Evolutionary conservation across 352 stramenopile genomes (phyloP).

Genomic region (Pythium rhizo-oryzae): DNA sequence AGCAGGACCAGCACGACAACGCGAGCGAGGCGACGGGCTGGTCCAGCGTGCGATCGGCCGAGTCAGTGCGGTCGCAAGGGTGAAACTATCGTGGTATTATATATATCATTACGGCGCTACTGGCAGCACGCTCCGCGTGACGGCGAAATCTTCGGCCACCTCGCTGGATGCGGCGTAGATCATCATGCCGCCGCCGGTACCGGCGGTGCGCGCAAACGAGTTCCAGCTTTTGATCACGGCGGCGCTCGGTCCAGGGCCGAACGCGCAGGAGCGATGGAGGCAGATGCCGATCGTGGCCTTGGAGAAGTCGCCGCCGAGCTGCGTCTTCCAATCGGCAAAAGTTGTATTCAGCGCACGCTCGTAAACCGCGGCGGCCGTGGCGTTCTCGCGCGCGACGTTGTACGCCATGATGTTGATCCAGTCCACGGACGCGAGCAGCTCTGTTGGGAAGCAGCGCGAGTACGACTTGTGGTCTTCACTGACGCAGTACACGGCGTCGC

Average conservation of each 20-base stretch:
- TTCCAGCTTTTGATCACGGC: constrained; percentile 60
- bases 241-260: constrained; percentile 60
- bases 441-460: constrained; percentile 61
- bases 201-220: constrained; percentile 36
- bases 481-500: constrained; percentile 34
- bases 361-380: constrained; percentile 51
- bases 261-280: constrained; percentile 51
- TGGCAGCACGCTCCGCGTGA: constrained; percentile 54
- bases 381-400: constrained; percentile 61
- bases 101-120: background rate
- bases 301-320: constrained; percentile 50
- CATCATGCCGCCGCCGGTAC: constrained; percentile 65
- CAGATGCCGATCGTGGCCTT: constrained; percentile 66
- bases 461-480: constrained; percentile 39
- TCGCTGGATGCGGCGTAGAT: constrained; percentile 71
- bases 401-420: constrained; percentile 89
- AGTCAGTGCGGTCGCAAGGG: constrained; percentile 14
- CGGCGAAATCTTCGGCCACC: constrained; percentile 45
- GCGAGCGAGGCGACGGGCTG: constrained; percentile 5
- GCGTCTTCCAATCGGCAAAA: constrained; percentile 53
- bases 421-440: constrained; percentile 57
- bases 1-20: constrained; percentile 1
- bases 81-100: no score
- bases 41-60: constrained; percentile 13
- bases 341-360: constrained; percentile 51